Evolutionary conservation across 257 asterid genomes (phyloP), one percentile per base, ranked within the genome.

Genomic region (Solanum virginianum): DNA sequence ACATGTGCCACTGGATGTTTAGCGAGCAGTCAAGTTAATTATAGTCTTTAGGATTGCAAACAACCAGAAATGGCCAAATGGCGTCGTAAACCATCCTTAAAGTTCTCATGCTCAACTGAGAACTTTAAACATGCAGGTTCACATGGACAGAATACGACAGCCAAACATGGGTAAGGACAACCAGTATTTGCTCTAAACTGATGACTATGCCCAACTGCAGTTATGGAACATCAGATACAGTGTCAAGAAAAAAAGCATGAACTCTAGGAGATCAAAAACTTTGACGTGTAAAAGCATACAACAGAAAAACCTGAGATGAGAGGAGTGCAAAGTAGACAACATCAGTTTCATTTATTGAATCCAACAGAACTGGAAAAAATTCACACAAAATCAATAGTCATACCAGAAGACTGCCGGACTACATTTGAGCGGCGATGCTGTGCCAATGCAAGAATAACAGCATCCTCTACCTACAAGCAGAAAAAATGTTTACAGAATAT

Each of bases 391-490:
- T 80, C 88, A 14, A 1, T 26, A 51, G 47, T 80, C 89, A 80
- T 92, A 95, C 98, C 98, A 87, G 93, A 86, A 75, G 95, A 81
- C 79, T 95, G 99, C 85, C 97, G 98, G 84, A 94, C 91, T 88
- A 94, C 88, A 85, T 91, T 92, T 84, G 99, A 90, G 41, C 97
- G 94, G 18, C 99, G 90, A 51, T 86, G 89, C 88, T 94, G 99
- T 55, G 96, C 95, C 92, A 95, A 83, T 41, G 93, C 90, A 36
- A 95, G 90, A 80, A 89, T 92, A 92, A 93, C 95, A 88, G 99
- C 99, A 92, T 97, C 99, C 90, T 95, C 99, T 86, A 95, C 95
- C 99, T 97, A 89, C 85, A 83, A 84, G 84, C 82, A 85, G 83
- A 83, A 88, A 86, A 85, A 83, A 88, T 57, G 55, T 51, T 26